Evolutionary conservation across 345 rosid genomes (phyloP), one percentile per base, ranked within the genome.

Genomic region (Citrus hindsii): DNA sequence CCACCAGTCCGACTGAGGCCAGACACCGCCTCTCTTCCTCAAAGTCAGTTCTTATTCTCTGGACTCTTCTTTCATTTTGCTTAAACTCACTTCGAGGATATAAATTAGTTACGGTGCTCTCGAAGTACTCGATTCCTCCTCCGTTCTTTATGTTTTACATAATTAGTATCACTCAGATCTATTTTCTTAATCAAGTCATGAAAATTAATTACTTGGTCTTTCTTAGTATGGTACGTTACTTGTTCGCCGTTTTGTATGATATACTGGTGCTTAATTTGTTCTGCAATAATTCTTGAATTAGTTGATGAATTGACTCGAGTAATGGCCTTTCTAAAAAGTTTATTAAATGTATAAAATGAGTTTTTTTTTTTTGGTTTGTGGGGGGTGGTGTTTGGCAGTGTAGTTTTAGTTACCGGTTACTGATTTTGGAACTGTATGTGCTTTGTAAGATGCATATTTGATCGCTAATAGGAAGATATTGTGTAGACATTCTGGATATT

Each of bases 21-120:
- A 75, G 77, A 33, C 70, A 75, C 59, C 77, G 77, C 9, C 51
- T 75, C 28, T 63, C 69, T 19, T 28, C 68, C 63, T 42, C 42
- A 3, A 62, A 19, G 77, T 75, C 60, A 21, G 69, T 75, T 28
- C 58, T 40, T 40, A 9, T 68, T 55, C 18, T 53, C 35, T 16
- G 24, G 27, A 59, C 24, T 67, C 28, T 21, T 71, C 75, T 30
- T 42, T 24, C 67, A 27, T 14, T 37, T 38, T 28, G 21, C 28
- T 65, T 30, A 35, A 9, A 6, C 37, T 67, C 40, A 9, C 46
- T 67, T 67, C 14, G 48, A 35, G 3, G 16, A 37, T 38, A 12
- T 42, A 67, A 37, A 37, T 25, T 67, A 22, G 14, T 70, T 51
- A 18, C 37, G 32, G 3, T 70, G 60, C 22, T 7, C 25, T 70